Base-by-base conservation (phyloP, 2,329 filamentous ascomycete genomes). In the Cladosporium sp. region DNA sequence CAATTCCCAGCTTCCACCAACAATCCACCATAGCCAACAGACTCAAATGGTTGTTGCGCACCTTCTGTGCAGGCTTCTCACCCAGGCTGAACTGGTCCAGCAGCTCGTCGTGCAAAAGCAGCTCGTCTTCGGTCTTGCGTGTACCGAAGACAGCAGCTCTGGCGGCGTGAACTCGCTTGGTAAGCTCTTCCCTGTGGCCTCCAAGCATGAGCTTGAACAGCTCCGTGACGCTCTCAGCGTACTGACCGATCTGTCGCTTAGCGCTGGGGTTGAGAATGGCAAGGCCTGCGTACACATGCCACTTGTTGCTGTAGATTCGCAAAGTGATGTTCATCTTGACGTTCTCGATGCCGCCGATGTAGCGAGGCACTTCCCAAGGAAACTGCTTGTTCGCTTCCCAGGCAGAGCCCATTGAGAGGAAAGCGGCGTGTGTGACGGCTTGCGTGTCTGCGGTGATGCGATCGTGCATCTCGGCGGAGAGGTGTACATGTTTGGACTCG, bases 261-360 rank as follows among this genome's bases (percentile, higher is more conserved):
- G 94, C 94, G 60, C 92, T 88, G 0, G 94, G 94, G 73, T 99
- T 99, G 60, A 99, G 83, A 70, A 99, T 99, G 11, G 95, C 94
- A 8, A 99, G 87, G 0, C 94, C 94, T 19, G 94, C 94, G 74
- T 99, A 99, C 59, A 99, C 94, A 78, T 99, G 95, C 95, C 95
- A 99, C 75, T 97, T 99, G 75, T 97, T 96, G 61, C 88, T 88
- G 78, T 97, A 99, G 77, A 99, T 97, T 67, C 94, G 92, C 65
- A 99, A 80, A 66, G 92, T 97, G 66, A 97, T 87, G 77, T 99
- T 99, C 79, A 97, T 96, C 78, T 99, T 99, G 68, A 97, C 93
- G 74, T 99, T 99, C 75, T 99, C 94, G 69, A 99, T 96, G 55
- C 94, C 95, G 60, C 94, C 94, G 3, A 97, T 86, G 75, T 97